These are phyloP conservation scores for Talaromyces rugulosus DNA, from an alignment of 2,329 filamentous ascomycete genomes.

Conservation along the genomic window DNA sequence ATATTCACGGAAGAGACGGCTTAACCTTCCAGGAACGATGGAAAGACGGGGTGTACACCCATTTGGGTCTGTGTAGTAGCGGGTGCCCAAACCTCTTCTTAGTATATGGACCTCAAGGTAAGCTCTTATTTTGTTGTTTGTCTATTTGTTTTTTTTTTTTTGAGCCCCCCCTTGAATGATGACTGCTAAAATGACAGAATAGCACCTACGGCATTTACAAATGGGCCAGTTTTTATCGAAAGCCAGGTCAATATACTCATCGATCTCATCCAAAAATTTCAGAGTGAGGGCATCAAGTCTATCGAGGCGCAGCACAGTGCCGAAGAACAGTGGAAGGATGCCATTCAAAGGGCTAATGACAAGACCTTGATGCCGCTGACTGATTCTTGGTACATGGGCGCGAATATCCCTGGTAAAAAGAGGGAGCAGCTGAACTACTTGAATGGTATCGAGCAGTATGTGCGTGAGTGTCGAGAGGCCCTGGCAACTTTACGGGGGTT, in stretches of 20 bases:
- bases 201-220: conserved; percentile 6
- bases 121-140: background rate
- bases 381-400: conserved; percentile 6
- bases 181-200: background rate
- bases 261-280: conserved; percentile 1
- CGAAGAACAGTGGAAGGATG: conserved; percentile 3
- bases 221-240: conserved; percentile 4
- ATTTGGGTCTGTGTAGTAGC: background rate
- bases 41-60: background rate
- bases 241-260: conserved; percentile 3
- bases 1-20: conserved; percentile 1
- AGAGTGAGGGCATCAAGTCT: background rate
- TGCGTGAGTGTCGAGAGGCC: background rate
- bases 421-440: conserved; percentile 6
- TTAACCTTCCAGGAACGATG: background rate
- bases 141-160: too few species aligned
- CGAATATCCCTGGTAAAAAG: conserved; percentile 8
- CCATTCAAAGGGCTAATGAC: background rate
- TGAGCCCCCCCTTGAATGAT: background rate
- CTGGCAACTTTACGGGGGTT: background rate
- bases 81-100: conserved; percentile 7
- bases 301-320: background rate
- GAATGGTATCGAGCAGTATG: conserved; percentile 3
- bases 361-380: conserved; percentile 1
- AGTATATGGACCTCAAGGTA: conserved; percentile 3